These are phyloP conservation scores for Diaporthe capsici DNA, from an alignment of 2,329 filamentous ascomycete genomes.

Conservation along the genomic window DNA sequence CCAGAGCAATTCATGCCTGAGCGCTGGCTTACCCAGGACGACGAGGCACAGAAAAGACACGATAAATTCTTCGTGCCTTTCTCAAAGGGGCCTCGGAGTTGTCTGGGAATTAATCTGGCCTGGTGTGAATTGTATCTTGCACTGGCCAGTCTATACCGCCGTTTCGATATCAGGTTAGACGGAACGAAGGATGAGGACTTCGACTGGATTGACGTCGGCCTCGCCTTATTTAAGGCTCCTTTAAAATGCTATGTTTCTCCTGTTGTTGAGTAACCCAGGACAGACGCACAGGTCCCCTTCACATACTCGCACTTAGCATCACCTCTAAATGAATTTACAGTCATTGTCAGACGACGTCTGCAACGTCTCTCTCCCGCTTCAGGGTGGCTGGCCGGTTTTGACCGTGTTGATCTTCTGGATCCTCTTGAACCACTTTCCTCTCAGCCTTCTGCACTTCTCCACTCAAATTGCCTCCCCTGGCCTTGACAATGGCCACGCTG, in stretches of 20 bases:
- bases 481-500: neutral
- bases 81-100: neutral
- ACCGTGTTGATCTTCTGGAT: no score
- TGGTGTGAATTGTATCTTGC: constrained; percentile 5
- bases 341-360: no score
- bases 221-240: neutral
- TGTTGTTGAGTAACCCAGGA: neutral
- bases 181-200: neutral
- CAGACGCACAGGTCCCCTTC: neutral
- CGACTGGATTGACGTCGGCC: constrained; percentile 1
- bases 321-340: no score
- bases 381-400: no score
- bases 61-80: neutral
- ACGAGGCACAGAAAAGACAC: neutral
- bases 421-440: no score
- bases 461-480: neutral
- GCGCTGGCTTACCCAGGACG: no score
- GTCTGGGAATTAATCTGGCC: neutral
- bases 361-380: no score
- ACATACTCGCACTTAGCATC: no score
- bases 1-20: no score
- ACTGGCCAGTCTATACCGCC: neutral
- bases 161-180: neutral
- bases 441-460: neutral
- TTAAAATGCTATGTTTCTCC: neutral